These are phyloP conservation scores for Penicillium sp. DNA, from an alignment of 2,329 filamentous ascomycete species.

Conservation along the genomic window DNA sequence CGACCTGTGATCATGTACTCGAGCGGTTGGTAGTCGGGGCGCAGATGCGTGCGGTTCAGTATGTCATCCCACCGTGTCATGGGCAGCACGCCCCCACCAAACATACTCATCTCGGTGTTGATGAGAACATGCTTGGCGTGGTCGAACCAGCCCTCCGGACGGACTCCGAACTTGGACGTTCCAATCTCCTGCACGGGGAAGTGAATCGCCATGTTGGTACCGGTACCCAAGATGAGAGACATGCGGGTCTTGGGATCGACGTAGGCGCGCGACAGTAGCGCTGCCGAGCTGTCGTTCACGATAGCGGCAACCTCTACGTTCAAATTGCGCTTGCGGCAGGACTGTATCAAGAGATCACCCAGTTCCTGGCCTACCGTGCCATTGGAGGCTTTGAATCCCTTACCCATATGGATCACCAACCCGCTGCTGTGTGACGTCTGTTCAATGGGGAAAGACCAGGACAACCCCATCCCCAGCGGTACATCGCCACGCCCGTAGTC, in stretches of 20 bases:
- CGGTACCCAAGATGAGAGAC: slow-evolving; percentile 63
- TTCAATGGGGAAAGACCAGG: slow-evolving; percentile 66
- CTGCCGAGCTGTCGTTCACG: slow-evolving; percentile 63
- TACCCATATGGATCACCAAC: slow-evolving; percentile 61
- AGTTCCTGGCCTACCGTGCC: slow-evolving; percentile 60
- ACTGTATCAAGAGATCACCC: slow-evolving; percentile 57
- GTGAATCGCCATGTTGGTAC: slow-evolving; percentile 63
- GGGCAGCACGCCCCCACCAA: slow-evolving; percentile 56
- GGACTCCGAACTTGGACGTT: slow-evolving; percentile 54
- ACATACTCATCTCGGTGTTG: slow-evolving; percentile 67
- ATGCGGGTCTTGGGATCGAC: slow-evolving; percentile 59
- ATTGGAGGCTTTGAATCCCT: slow-evolving; percentile 61
- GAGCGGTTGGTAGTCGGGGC: slow-evolving; percentile 63
- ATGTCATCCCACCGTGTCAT: slow-evolving; percentile 61
- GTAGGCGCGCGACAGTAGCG: slow-evolving; percentile 62
- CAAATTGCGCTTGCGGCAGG: slow-evolving; percentile 54
- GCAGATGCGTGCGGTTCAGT: slow-evolving; percentile 56
- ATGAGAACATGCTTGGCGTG: slow-evolving; percentile 61
- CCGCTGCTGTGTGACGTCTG: slow-evolving; percentile 61
- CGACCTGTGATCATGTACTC: slow-evolving; percentile 64
- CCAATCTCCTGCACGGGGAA: slow-evolving; percentile 57
- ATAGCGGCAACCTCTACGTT: slow-evolving; percentile 62
- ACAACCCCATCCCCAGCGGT: slow-evolving; percentile 57
- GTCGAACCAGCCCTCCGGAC: slow-evolving; percentile 55
- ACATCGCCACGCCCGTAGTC: slow-evolving; percentile 39